Percentiles rank a stretch among this genome's conserved stretches.
These are phyloP conservation scores for Jimgerdemannia flammicorona DNA, from an alignment of 192 early-diverging fungal species.

Conservation along the genomic window DNA sequence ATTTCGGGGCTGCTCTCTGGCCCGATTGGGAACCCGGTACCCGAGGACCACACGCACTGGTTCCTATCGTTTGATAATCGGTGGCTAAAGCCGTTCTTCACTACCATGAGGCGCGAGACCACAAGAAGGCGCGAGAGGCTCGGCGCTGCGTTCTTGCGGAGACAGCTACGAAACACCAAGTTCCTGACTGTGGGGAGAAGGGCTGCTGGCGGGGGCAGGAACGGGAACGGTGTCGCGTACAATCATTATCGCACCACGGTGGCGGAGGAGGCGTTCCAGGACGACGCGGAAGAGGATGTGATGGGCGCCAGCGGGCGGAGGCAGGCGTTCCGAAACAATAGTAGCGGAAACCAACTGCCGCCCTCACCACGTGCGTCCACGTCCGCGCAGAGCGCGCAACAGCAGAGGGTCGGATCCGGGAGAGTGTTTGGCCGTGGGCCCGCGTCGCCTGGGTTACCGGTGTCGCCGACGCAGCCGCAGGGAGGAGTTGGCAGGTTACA, in stretches of 20 bases:
- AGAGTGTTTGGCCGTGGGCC: background rate
- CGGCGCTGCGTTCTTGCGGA: background rate
- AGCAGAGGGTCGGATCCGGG: constrained; percentile 1
- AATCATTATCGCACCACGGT: background rate
- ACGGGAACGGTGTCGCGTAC: background rate
- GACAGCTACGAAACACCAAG: background rate
- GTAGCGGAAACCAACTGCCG: too few relatives aligned
- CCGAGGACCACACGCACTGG: constrained; percentile 64
- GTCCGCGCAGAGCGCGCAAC: too few relatives aligned
- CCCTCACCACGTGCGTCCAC: too few relatives aligned
- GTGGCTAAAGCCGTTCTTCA: constrained; percentile 81
- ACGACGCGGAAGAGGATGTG: background rate
- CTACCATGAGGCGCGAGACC: constrained; percentile 9
- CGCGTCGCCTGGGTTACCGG: background rate
- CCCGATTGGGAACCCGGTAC: constrained; percentile 28
- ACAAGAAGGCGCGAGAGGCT: background rate
- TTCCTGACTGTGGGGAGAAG: background rate
- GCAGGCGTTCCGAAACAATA: too few relatives aligned
- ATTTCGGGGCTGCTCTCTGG: constrained; percentile 32
- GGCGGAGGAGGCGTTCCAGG: background rate
- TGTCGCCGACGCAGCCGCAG: background rate
- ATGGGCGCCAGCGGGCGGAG: too few relatives aligned
- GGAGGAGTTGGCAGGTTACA: background rate
- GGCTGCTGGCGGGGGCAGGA: background rate
- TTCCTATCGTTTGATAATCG: constrained; percentile 80